phyloP scores from a whole-genome alignment of 2,329 filamentous ascomycete genomes.

The Alternaria gansuensis region DNA sequence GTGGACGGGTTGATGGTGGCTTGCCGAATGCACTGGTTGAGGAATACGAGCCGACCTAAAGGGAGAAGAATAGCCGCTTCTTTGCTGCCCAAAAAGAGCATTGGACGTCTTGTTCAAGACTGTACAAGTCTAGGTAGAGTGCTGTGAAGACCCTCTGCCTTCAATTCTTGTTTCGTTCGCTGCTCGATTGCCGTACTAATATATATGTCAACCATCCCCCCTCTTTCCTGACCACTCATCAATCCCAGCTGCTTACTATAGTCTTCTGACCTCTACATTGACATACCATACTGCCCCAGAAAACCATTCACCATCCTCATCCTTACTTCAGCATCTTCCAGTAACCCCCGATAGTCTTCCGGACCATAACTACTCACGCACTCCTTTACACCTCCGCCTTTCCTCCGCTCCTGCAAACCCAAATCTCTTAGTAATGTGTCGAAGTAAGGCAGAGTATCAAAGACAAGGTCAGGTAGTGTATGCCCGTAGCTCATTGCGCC shows the following conservation, averaged over 20 bases:
- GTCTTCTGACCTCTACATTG: not conserved
- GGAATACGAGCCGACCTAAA: not conserved
- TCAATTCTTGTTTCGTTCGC: not conserved
- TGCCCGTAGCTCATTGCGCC: conserved; percentile 74
- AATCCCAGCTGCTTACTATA: not conserved
- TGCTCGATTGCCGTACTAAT: not conserved
- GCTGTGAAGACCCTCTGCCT: not conserved
- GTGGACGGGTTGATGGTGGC: not conserved
- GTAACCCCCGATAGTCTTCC: conserved; percentile 65
- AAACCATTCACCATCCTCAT: conserved; percentile 3
- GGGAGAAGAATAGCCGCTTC: not conserved
- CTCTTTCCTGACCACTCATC: too few species aligned
- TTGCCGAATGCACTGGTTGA: not conserved
- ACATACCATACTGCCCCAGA: not conserved
- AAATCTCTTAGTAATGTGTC: conserved; percentile 40
- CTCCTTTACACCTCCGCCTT: conserved; percentile 32
- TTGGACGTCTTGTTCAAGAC: not conserved
- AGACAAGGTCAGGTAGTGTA: conserved; percentile 63
- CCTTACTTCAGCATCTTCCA: conserved; percentile 61
- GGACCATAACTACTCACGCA: conserved; percentile 52
- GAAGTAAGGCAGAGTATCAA: conserved; percentile 44
- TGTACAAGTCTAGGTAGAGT: not conserved
- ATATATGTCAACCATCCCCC: not conserved
- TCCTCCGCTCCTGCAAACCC: conserved; percentile 31
- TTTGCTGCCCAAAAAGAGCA: not conserved